Evolutionary conservation across 768 basidiomycete species (phyloP).

Genomic region (Mycena rebaudengoi): DNA sequence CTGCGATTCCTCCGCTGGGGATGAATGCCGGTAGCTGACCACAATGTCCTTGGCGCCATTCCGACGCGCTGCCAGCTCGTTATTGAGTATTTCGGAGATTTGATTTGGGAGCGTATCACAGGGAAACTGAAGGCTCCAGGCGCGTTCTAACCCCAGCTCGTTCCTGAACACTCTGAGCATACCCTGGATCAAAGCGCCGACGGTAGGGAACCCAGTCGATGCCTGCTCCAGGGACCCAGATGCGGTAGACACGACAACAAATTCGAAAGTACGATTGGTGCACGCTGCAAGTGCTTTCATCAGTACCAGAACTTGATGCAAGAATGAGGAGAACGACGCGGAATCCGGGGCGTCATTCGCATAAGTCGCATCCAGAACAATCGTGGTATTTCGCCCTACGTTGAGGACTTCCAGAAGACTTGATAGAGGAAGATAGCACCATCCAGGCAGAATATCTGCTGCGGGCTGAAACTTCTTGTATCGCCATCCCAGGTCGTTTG

Average conservation of each 20-base stretch:
- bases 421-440: not conserved
- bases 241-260: constrained; percentile 11
- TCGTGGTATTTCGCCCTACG: not conserved
- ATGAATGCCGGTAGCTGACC: constrained; percentile 3
- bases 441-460: not conserved
- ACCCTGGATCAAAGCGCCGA: constrained; percentile 35
- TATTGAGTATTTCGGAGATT: not conserved
- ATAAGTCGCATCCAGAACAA: not conserved
- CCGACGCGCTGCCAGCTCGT: not conserved
- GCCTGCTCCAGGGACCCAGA: no score
- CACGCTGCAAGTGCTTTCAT: constrained; percentile 12
- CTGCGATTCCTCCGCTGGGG: not conserved
- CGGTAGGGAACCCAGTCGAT: not conserved
- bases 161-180: constrained; percentile 40
- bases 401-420: not conserved
- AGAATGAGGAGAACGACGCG: constrained; percentile 10
- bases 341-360: constrained; percentile 2
- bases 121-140: constrained; percentile 5
- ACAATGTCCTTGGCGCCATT: not conserved
- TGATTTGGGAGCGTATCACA: not conserved
- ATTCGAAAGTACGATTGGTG: not conserved
- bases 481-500: no score
- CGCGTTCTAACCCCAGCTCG: constrained; percentile 31
- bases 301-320: constrained; percentile 7
- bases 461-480: no score